phyloP scores from a whole-genome alignment of 768 basidiomycete genomes.

The Tylopilus balloui region DNA sequence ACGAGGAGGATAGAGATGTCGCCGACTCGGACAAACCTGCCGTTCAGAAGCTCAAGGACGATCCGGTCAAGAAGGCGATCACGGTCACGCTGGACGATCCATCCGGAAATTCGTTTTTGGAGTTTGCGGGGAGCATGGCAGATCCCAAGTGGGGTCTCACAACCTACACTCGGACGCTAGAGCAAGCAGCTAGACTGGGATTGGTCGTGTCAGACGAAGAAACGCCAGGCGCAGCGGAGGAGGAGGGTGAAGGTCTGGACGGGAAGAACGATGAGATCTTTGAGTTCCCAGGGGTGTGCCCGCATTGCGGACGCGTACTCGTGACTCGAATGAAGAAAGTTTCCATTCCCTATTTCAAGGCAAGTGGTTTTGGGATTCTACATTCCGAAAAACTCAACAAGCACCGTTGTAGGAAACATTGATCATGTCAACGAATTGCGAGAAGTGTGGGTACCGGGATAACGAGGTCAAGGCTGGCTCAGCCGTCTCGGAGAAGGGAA shows the following conservation, averaged over 20 bases:
- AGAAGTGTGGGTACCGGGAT: constrained; percentile 91
- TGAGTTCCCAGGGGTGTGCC: constrained; percentile 83
- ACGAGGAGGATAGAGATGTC: constrained; percentile 42
- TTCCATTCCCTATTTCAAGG: constrained; percentile 97
- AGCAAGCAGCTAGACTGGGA: constrained; percentile 81
- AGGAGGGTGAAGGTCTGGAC: constrained; percentile 20
- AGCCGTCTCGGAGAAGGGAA: constrained; percentile 85
- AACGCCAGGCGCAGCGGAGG: neutral
- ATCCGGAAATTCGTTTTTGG: constrained; percentile 93
- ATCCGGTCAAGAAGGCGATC: constrained; percentile 62
- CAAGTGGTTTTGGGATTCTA: constrained; percentile 18
- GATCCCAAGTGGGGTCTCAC: constrained; percentile 93
- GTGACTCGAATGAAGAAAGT: constrained; percentile 96
- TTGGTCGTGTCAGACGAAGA: constrained; percentile 52
- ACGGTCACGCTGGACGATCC: constrained; percentile 89
- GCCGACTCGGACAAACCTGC: constrained; percentile 27
- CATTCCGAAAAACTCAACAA: neutral
- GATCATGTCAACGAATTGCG: constrained; percentile 98
- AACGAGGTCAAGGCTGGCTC: constrained; percentile 96
- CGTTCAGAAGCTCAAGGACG: constrained; percentile 34
- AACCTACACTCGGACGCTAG: constrained; percentile 70
- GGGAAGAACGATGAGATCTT: constrained; percentile 80
- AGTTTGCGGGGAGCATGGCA: constrained; percentile 78
- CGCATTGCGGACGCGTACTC: constrained; percentile 77
- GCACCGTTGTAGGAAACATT: constrained; percentile 66